Base-by-base conservation (phyloP, 139 green algal species). In the Closterium sp. region DNA sequence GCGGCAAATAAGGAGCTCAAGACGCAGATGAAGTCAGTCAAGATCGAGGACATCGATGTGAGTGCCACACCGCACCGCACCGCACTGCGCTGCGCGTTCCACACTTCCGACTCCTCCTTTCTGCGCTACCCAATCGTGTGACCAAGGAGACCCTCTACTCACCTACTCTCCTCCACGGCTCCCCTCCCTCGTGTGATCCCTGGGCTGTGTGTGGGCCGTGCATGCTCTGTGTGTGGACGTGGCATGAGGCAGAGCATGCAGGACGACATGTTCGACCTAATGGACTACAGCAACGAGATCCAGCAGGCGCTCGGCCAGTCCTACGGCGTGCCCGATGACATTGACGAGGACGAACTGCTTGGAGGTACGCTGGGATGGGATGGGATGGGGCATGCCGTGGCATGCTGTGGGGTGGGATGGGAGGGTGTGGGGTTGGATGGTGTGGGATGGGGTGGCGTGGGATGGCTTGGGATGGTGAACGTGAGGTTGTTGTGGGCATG, bases 341-440 rank as follows among this genome's bases (percentile, higher is more conserved):
- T 99, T 84, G 98, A 99, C 94, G 98, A 99, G 96, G 95, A 95
- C 24, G 98, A 99, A 86, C 96, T 99, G 22, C 97, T 99, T 96
- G 98, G 96, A 5, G 91, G 91, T 94, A 31, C 27, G 30, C 21
- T 11, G 38, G 89, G 29, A 38, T 34, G 27, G 30, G 32, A 6
- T 70, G 79, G 84, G 28, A 27, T 89, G 22, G 31, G 28, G 29
- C n/a, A n/a, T 42, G 34, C 34, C 1, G 34, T 42, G 34, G 38
- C 4, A 17, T 50, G 38, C 38, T 0, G 38, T 50, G 38, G 38
- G 5, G 38, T 50, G 38, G 30, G 30, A 70, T 93, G 73, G 30
- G 89, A 30, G 34, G 88, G 11, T 85, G 88, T 34, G 27, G 29
- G 31, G 50, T n/a, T n/a, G 28, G 87, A 28, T 4, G 87, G 11